Percentiles rank a stretch among this genome's conserved stretches.
phyloP scores from a whole-genome alignment of 148 eudicot genomes.

The Vaccinium macrocarpon region DNA sequence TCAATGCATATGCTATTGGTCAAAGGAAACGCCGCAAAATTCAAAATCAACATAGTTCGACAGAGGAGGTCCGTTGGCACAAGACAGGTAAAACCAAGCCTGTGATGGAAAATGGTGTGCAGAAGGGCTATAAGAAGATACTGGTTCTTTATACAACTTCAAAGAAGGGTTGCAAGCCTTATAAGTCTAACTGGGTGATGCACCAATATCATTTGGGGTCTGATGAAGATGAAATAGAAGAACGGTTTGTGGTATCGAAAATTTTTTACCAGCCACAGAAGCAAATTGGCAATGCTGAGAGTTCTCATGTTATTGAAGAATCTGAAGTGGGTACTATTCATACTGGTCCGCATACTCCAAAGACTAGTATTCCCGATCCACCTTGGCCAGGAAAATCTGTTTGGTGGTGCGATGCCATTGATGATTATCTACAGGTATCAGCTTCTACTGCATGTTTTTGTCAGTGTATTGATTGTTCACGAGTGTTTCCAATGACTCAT shows the following conservation, averaged over 20 bases:
- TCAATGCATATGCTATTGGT: slow-evolving; percentile 76
- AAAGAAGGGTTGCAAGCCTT: slow-evolving; percentile 47
- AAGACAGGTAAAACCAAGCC: slow-evolving; percentile 79
- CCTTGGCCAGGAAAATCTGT: slow-evolving; percentile 39
- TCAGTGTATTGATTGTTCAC: not conserved
- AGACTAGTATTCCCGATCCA: slow-evolving; percentile 46
- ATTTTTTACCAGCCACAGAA: slow-evolving; percentile 52
- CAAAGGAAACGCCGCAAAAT: slow-evolving; percentile 69
- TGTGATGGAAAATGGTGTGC: slow-evolving; percentile 54
- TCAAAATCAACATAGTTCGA: slow-evolving; percentile 22
- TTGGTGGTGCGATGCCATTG: slow-evolving; percentile 32
- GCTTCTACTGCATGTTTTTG: not conserved
- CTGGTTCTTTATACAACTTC: slow-evolving; percentile 66
- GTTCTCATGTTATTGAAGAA: slow-evolving; percentile 23
- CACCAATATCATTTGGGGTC: slow-evolving; percentile 83
- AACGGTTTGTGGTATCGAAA: slow-evolving; percentile 67
- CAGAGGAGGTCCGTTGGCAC: slow-evolving; percentile 70
- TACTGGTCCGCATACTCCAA: slow-evolving; percentile 65
- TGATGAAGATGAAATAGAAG: slow-evolving; percentile 63
- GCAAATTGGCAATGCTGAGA: slow-evolving; percentile 29
- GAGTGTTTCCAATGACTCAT: not conserved
- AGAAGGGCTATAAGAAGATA: slow-evolving; percentile 73
- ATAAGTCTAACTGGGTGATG: slow-evolving; percentile 76
- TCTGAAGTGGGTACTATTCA: slow-evolving; percentile 22
- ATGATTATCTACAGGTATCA: slow-evolving; percentile 41